Evolutionary conservation across 2,329 filamentous ascomycete genomes (phyloP), one percentile per base, ranked within the genome.

Genomic region (Clonostachys chloroleuca): DNA sequence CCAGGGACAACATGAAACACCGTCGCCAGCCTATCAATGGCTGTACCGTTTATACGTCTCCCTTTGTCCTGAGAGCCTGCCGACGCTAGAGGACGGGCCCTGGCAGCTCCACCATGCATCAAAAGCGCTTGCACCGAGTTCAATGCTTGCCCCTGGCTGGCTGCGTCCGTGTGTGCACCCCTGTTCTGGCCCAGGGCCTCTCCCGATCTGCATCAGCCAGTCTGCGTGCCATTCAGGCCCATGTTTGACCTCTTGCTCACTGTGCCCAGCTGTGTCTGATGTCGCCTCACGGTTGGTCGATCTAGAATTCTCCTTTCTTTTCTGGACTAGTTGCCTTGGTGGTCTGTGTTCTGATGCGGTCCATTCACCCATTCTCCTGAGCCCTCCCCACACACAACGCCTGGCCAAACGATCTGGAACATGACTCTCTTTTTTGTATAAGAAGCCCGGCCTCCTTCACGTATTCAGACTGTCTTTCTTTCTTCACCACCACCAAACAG

Each of bases 91-190:
- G 10, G 37, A n/a, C 40, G 10, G 12, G 53, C 58, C 58, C 58
- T 61, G 53, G 52, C 49, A 55, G 56, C 62, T 62, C 65, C 60
- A 59, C 58, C 54, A 60, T 63, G 63, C 67, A 55, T 68, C 67
- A 62, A 68, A 69, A 64, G 59, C 50, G 53, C 56, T 55, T 56
- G 56, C 55, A 30, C 42, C 30, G 42, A 30, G 12, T 34, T 34
- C 42, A 16, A 20, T 34, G 24, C 18, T 30, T 24, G 20, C 42
- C 42, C 42, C 14, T 43, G 42, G 34, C 42, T 43, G 42, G 42
- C 42, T 43, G n/a, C 20, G 20, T 30, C 12, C 24, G 24, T 30
- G 24, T 30, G 24, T 30, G 24, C 24, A 30, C 24, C 24, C 24
- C 24, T 30, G 24, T 30, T 30, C 24, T 30, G 24, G 24, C 24